These are phyloP conservation scores for Melaleuca quinquenervia DNA, from an alignment of 345 rosid species.

Conservation along the genomic window DNA sequence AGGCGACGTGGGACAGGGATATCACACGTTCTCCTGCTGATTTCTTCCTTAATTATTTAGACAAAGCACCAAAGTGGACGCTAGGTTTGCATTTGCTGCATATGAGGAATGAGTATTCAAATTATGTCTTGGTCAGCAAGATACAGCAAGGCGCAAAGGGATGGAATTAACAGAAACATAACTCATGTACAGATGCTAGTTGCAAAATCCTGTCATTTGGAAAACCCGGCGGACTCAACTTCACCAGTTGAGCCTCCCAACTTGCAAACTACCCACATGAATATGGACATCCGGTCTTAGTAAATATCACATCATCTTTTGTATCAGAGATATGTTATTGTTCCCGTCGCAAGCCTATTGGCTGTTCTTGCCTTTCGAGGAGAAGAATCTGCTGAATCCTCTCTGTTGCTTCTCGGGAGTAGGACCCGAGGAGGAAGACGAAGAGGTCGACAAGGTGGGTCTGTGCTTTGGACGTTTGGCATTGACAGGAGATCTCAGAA, in stretches of 20 bases:
- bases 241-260: constrained; percentile 5
- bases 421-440: constrained; percentile 9
- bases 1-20: too few relatives aligned
- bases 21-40: neutral
- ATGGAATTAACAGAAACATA: constrained; percentile 2
- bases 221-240: constrained; percentile 4
- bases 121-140: neutral
- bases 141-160: neutral
- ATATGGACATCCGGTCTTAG: neutral
- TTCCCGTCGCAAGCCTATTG: constrained; percentile 1
- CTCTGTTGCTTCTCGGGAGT: constrained; percentile 68
- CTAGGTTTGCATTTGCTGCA: neutral
- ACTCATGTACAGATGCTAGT: constrained; percentile 27
- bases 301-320: neutral
- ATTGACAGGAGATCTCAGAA: constrained; percentile 40
- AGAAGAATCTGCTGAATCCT: constrained; percentile 95
- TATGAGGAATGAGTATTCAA: neutral
- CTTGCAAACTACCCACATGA: neutral
- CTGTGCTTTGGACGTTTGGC: constrained; percentile 44
- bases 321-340: neutral
- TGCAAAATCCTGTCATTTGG: constrained; percentile 15
- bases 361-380: constrained; percentile 65
- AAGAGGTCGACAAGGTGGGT: constrained; percentile 52
- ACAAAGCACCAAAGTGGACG: neutral
- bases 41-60: neutral